A percentile compares a stretch with the other conserved stretches of the same genome.
Conservation (phyloP, 441 rosid genomes). For the Cnidoscolus chayamansa region DNA sequence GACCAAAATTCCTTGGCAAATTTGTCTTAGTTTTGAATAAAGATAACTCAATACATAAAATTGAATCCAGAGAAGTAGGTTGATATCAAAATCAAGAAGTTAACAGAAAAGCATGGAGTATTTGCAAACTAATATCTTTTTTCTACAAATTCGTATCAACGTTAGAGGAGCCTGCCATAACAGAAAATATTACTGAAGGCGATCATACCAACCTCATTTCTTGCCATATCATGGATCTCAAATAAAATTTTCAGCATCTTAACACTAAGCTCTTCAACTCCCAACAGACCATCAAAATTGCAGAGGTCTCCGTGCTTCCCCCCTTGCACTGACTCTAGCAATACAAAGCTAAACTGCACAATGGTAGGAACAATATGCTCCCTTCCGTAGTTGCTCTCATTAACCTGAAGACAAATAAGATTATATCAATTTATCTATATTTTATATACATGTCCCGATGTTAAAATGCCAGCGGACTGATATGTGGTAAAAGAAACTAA, state of each 20-base stretch:
- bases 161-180: not conserved
- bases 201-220: constrained; percentile 60
- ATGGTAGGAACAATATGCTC: constrained; percentile 77
- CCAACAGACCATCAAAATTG: constrained; percentile 45
- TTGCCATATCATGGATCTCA: constrained; percentile 79
- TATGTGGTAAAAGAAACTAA: constrained; percentile 29
- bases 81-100: not conserved
- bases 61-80: not conserved
- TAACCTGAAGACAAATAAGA: constrained; percentile 42
- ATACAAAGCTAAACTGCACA: constrained; percentile 59
- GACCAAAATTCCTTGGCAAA: too few species aligned
- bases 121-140: not conserved
- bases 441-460: not conserved
- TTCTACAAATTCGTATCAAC: not conserved
- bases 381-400: constrained; percentile 69
- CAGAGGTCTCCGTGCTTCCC: constrained; percentile 30
- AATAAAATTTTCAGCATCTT: constrained; percentile 67
- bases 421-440: constrained; percentile 3
- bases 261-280: constrained; percentile 63
- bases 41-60: not conserved
- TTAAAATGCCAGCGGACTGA: constrained; percentile 16
- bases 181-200: too few species aligned
- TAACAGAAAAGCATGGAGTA: not conserved
- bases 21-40: not conserved
- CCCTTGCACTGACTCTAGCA: constrained; percentile 61